Evolutionary conservation across 192 early-diverging fungal species (phyloP).

Genomic region (Linnemannia exigua): DNA sequence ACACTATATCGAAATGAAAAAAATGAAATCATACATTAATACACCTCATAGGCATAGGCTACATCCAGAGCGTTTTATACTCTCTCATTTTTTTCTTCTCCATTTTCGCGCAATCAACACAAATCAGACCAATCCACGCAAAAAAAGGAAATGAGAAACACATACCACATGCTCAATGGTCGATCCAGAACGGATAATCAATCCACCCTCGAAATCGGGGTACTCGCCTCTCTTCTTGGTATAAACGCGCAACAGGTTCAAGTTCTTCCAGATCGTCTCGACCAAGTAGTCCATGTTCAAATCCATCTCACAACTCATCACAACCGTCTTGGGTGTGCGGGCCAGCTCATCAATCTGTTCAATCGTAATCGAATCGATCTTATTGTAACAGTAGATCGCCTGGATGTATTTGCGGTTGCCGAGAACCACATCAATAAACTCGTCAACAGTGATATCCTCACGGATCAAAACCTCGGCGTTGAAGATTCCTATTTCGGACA

Average conservation of each 20-base stretch:
- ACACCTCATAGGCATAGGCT: not conserved
- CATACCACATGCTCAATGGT: constrained; percentile 82
- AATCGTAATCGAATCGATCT: constrained; percentile 96
- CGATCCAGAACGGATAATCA: constrained; percentile 89
- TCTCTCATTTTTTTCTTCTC: too few relatives aligned
- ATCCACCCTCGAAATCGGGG: constrained; percentile 93
- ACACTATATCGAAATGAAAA: constrained; percentile 62
- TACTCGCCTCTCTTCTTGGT: constrained; percentile 96
- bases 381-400: constrained; percentile 98
- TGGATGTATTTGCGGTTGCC: constrained; percentile 97
- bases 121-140: too few relatives aligned
- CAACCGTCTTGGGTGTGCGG: constrained; percentile 90
- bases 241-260: constrained; percentile 93
- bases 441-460: constrained; percentile 96
- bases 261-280: constrained; percentile 91
- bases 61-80: too few relatives aligned
- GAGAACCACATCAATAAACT: constrained; percentile 99
- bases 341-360: constrained; percentile 96
- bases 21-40: not conserved
- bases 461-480: constrained; percentile 98
- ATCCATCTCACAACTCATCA: constrained; percentile 91
- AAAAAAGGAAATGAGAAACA: constrained; percentile 2
- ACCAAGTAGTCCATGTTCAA: constrained; percentile 94
- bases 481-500: constrained; percentile 78
- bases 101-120: too few relatives aligned